These are phyloP conservation scores for Cercospora sp. DNA, from an alignment of 2,329 filamentous ascomycete genomes.

Conservation along the genomic window DNA sequence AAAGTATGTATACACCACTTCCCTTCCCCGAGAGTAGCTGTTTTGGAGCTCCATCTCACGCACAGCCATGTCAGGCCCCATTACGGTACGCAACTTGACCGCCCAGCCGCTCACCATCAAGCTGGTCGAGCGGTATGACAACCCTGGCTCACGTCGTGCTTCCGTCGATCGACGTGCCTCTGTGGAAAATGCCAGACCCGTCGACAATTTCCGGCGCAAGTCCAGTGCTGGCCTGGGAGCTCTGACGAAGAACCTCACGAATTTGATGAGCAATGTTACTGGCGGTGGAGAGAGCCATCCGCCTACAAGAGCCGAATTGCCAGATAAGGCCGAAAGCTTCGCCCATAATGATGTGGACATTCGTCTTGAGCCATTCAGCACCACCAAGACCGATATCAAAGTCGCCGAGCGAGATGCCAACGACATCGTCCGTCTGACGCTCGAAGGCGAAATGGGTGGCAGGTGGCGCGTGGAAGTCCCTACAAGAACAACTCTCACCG, in stretches of 20 bases:
- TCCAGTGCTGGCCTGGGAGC: slow-evolving; percentile 42
- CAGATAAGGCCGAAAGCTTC: slow-evolving; percentile 61
- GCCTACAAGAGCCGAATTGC: slow-evolving; percentile 46
- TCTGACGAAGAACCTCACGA: slow-evolving; percentile 27
- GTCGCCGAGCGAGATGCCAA: slow-evolving; percentile 56
- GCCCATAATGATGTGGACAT: slow-evolving; percentile 63
- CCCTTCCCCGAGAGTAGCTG: not conserved
- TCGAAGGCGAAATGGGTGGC: slow-evolving; percentile 62
- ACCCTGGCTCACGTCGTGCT: slow-evolving; percentile 44
- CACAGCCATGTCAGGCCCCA: slow-evolving; percentile 36
- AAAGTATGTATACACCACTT: not conserved
- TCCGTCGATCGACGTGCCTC: slow-evolving; percentile 18
- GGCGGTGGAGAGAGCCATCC: slow-evolving; percentile 10
- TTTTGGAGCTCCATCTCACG: not conserved
- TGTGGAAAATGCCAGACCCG: slow-evolving; percentile 7
- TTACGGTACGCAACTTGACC: slow-evolving; percentile 83
- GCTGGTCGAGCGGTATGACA: slow-evolving; percentile 70
- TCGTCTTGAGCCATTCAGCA: slow-evolving; percentile 66
- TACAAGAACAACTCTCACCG: slow-evolving; percentile 48
- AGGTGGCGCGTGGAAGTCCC: slow-evolving; percentile 73
- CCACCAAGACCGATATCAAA: slow-evolving; percentile 62
- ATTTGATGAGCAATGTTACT: slow-evolving; percentile 38
- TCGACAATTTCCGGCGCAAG: slow-evolving; percentile 18
- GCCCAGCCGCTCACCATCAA: slow-evolving; percentile 70
- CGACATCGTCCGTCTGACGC: slow-evolving; percentile 72